Evolutionary conservation across 176 grass and related monocot species (phyloP), one percentile per base, ranked within the genome.

Genomic region (Carex scoparia): DNA sequence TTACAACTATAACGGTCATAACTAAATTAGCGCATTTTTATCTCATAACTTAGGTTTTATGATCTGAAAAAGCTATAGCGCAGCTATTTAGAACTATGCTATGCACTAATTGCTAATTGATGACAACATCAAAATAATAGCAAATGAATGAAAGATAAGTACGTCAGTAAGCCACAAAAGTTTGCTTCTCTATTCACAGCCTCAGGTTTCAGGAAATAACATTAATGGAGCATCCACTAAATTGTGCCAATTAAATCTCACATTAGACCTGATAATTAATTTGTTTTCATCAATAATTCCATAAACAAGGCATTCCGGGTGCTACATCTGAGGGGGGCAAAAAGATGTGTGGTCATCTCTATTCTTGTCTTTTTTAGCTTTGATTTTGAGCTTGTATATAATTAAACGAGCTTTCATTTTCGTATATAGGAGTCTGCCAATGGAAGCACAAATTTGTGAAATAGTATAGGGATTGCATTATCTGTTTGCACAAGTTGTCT

Each of bases 301-400:
- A 81, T 62, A 65, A 82, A n/a, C 80, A 82, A 65, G 18, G 60
- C 80, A 82, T 66, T 63, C 38, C 8, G 0, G 31, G 60, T 82
- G 80, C 80, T 82, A n/a, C 60, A 48, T 31, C 5, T 32, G 14
- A 82, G 80, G 80, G 18, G n/a, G 23, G 1, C 80, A 23, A 83
- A 48, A 82, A 30, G 5, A 14, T 12, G 28, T 79, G 4, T 14
- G 10, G 19, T 11, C 18, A 56, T 77, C 12, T 57, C 73, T 57
- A 57, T 57, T 2, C 51, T 56, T 57, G 27, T 78, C 74, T 32
- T 55, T 54, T 48, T 63, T 7, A 63, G 18, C 19, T 10, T 63
- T 63, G 5, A 63, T 5, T 5, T 40, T 40, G 4, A 40, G 38
- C 4, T 40, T 40, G 38, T 40, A 4, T 40, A 40, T 40, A 40